Evolutionary conservation across 495 filamentous ascomycete species (phyloP).

Genomic region (Paragyromitra xinjiangensis): DNA sequence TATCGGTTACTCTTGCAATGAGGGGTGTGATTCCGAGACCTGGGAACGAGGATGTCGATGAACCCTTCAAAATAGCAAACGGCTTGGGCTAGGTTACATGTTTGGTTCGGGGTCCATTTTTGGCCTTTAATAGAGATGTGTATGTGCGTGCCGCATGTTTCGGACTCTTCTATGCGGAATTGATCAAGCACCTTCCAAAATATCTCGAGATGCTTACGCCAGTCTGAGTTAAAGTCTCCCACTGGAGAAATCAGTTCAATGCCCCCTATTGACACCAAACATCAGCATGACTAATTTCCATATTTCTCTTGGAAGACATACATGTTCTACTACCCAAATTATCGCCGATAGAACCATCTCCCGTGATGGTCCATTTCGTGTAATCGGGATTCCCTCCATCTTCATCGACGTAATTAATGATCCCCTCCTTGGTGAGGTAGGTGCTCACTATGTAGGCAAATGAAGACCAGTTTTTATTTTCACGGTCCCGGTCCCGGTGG

Average conservation of each 20-base stretch:
- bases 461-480: neutral
- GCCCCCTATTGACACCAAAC: neutral
- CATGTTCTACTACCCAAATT: neutral
- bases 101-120: neutral
- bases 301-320: neutral
- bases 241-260: conserved; percentile 1
- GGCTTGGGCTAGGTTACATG: neutral
- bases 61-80: neutral
- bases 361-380: neutral
- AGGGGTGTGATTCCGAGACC: neutral
- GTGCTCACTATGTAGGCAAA: neutral
- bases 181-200: neutral
- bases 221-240: neutral
- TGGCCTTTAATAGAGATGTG: neutral
- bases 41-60: neutral
- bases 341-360: neutral
- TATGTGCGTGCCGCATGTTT: neutral
- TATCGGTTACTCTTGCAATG: neutral
- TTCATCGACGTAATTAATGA: neutral
- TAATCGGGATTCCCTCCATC: neutral
- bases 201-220: neutral
- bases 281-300: neutral
- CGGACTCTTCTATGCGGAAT: neutral
- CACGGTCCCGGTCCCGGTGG: neutral
- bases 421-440: neutral